A percentile compares a stretch with the other conserved stretches of the same genome.
phyloP scores from a whole-genome alignment of 169 alveolate species.

The Plasmodium adleri region DNA sequence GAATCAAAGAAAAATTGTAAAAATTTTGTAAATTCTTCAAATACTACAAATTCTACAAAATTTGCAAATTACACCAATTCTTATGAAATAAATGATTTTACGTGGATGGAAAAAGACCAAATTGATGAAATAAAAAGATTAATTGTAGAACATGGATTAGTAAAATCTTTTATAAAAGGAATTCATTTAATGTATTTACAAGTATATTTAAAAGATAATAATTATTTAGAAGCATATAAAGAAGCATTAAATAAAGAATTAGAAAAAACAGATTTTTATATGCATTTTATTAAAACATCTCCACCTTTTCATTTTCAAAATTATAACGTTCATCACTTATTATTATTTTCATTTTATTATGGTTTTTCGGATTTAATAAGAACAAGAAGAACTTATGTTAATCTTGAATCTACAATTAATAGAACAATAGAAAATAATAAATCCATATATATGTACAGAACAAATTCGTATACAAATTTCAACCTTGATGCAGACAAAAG shows the following conservation, averaged over 20 bases:
- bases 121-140: conserved; percentile 39
- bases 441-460: conserved; percentile 28
- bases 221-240: conserved; percentile 51
- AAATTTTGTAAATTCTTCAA: no score
- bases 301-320: conserved; percentile 53
- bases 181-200: conserved; percentile 39
- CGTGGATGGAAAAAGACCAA: conserved; percentile 67
- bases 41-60: no score
- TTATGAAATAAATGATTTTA: conserved; percentile 52
- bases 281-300: conserved; percentile 55
- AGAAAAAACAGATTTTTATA: conserved; percentile 40
- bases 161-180: conserved; percentile 45
- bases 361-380: conserved; percentile 60
- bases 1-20: no score
- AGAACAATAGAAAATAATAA: conserved; percentile 39
- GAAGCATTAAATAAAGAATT: conserved; percentile 37
- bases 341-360: conserved; percentile 68
- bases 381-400: conserved; percentile 50
- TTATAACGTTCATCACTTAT: conserved; percentile 47
- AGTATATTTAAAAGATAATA: conserved; percentile 31
- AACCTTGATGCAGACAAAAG: conserved; percentile 46
- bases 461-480: conserved; percentile 12
- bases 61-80: no score
- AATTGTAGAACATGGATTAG: conserved; percentile 55
- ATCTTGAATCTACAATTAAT: conserved; percentile 35